Evolutionary conservation across 2,329 filamentous ascomycete genomes (phyloP), one percentile per base, ranked within the genome.

Genomic region (Escovopsis sp.): DNA sequence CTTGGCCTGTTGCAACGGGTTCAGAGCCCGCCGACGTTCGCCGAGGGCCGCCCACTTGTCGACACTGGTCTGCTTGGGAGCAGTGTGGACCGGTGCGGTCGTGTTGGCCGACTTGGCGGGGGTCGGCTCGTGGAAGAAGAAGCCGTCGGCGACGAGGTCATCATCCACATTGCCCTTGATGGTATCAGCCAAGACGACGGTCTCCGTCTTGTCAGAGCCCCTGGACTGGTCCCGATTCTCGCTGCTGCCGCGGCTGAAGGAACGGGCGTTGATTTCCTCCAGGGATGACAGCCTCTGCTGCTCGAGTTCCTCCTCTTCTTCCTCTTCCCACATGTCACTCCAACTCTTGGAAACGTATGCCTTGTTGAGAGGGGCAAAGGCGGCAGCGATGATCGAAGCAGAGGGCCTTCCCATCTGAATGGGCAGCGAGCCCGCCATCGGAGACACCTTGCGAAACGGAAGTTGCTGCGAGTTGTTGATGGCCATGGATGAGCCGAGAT

Each of bases 281-380:
- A 80, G 60, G 27, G 47, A 40, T 35, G 48, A 45, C 28, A 51
- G 30, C 4, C 36, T 43, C 52, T 79, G 72, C 43, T 70, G 70
- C 40, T 62, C 60, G 41, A 68, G 68, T 48, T 79, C 71, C 46
- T 82, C 72, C 42, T 80, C 76, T 43, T 81, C 77, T 50, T 90
- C 86, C 31, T 67, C 63, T 39, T 96, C 88, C 79, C 86, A 94
- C 56, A 96, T 76, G 56, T 98, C 90, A 51, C 87, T 94, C 90
- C 90, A 98, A 66, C 90, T 96, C 78, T 96, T 96, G 38, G 90
- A 94, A 33, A 92, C 83, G 33, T 71, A 65, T 31, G 88, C 80
- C 42, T 75, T 72, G 53, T 80, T 76, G 50, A n/a, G n/a, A n/a
- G 76, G 76, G 35, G 82, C 83, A 53, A 93, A 88, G 34, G 88